phyloP scores from a whole-genome alignment of 345 rosid genomes.

The Mercurialis annua region DNA sequence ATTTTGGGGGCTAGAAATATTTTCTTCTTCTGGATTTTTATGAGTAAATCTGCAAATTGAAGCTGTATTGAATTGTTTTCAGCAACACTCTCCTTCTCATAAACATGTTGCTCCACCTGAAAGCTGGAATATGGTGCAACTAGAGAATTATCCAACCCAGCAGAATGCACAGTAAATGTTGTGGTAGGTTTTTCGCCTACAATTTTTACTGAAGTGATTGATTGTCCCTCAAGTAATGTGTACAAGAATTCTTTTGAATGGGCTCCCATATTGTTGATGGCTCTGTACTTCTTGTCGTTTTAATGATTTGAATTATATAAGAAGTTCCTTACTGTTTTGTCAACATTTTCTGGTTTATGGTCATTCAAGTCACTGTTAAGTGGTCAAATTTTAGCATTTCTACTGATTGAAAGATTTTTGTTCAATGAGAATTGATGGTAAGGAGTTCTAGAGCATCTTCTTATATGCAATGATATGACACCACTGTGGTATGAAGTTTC shows the following conservation, averaged over 20 bases:
- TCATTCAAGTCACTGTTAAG: conserved; percentile 25
- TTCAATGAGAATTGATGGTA: conserved; percentile 12
- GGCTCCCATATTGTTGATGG: conserved; percentile 27
- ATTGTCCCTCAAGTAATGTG: conserved; percentile 25
- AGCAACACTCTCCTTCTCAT: conserved; percentile 72
- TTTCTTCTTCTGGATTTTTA: background rate
- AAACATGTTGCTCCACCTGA: conserved; percentile 77
- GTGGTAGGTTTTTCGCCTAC: conserved; percentile 25
- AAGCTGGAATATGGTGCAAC: conserved; percentile 83
- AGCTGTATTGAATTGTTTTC: conserved; percentile 19
- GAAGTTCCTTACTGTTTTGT: conserved; percentile 22
- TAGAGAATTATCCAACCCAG: conserved; percentile 52
- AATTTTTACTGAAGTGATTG: conserved; percentile 32
- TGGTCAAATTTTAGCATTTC: conserved; percentile 17
- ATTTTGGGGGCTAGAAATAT: background rate
- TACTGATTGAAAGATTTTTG: conserved; percentile 10
- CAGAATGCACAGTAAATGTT: conserved; percentile 30
- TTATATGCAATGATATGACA: conserved; percentile 18
- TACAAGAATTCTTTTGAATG: conserved; percentile 23
- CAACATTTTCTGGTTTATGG: conserved; percentile 19
- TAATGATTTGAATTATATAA: conserved; percentile 8
- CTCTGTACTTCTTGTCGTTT: conserved; percentile 23
- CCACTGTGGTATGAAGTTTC: background rate
- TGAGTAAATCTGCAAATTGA: background rate
- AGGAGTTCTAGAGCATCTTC: conserved; percentile 1